Base-by-base conservation (phyloP, 768 basidiomycete genomes). In the Suillus lakei region DNA sequence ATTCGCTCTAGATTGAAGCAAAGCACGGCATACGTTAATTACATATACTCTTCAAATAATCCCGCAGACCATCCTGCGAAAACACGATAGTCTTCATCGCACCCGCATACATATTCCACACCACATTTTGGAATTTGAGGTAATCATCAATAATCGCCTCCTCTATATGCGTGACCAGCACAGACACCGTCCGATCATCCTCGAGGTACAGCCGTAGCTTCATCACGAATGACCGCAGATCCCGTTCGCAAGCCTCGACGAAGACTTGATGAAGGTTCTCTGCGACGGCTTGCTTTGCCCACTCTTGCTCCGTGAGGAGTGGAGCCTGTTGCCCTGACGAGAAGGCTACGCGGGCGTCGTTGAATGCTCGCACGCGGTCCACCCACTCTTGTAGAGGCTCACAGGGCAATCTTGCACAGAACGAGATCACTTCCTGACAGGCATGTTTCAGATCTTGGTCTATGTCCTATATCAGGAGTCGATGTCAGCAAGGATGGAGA, bases 401-500 rank as follows among this genome's bases (percentile, higher is more conserved):
- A 48, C 88, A 88, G 30, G 92, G 83, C 0, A 81, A 75, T 44
- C 82, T 78, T 9, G 88, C 83, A 66, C 89, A 89, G 16, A 85
- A 77, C 4, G 82, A 77, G 64, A 99, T 97, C 43, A 95, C 84
- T 46, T 88, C 87, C 79, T 97, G 95, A 78, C 96, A 99, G 0
- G 89, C 90, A 21, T 82, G 82, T 72, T 95, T 93, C 34, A 98
- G 86, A 36, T 91, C 91, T 56, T 89, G 84, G 77, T 98, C 97
- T 69, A 98, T 91, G 65, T 90, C 91, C 93, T 96, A 75, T 32
- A 30, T 39, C 10, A 13, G 32, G 5, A 54, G 53, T 54, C 18
- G n/a, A 44, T 32, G 39, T 53, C 18, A 62, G 64, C 18, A 55
- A 34, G 59, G 39, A 32, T 34, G 55, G 59, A 1, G 36, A 21